Conservation (phyloP, 1,284 basidiomycete genomes). For the Ceratobasidium theobromae region DNA sequence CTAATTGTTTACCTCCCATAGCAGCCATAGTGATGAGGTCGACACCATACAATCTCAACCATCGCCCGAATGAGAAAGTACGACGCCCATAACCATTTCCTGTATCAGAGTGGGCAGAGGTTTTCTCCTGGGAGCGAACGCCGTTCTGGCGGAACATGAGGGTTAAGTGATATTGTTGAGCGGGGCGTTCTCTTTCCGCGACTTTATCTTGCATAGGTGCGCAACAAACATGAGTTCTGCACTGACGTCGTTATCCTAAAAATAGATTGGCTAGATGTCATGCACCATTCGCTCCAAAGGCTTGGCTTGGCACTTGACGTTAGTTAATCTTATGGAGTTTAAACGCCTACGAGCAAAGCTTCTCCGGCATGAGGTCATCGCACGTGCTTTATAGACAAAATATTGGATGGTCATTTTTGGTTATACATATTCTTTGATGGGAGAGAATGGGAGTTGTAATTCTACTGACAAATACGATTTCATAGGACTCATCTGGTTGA, state of each 20-base stretch:
- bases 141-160: slow-evolving; percentile 25
- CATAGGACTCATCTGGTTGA: not conserved
- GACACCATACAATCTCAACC: slow-evolving; percentile 49
- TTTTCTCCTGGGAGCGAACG: slow-evolving; percentile 12
- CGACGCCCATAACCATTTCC: slow-evolving; percentile 19
- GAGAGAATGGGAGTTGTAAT: too few species aligned
- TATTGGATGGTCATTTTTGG: too few species aligned
- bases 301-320: not conserved
- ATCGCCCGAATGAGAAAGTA: slow-evolving; percentile 44
- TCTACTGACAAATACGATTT: too few species aligned
- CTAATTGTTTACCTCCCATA: slow-evolving; percentile 44
- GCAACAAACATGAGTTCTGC: not conserved
- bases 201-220: not conserved
- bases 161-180: not conserved
- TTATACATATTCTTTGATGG: too few species aligned
- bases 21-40: slow-evolving; percentile 53
- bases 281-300: slow-evolving; percentile 9
- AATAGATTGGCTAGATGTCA: not conserved
- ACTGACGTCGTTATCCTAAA: slow-evolving; percentile 4
- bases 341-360: too few species aligned
- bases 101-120: slow-evolving; percentile 14
- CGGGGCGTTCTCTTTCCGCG: not conserved
- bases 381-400: too few species aligned
- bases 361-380: too few species aligned
- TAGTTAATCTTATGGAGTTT: too few species aligned